A percentile compares a stretch with the other conserved stretches of the same genome.
Evolutionary conservation across 257 asterid species (phyloP).

Genomic region (Plantago ovata): DNA sequence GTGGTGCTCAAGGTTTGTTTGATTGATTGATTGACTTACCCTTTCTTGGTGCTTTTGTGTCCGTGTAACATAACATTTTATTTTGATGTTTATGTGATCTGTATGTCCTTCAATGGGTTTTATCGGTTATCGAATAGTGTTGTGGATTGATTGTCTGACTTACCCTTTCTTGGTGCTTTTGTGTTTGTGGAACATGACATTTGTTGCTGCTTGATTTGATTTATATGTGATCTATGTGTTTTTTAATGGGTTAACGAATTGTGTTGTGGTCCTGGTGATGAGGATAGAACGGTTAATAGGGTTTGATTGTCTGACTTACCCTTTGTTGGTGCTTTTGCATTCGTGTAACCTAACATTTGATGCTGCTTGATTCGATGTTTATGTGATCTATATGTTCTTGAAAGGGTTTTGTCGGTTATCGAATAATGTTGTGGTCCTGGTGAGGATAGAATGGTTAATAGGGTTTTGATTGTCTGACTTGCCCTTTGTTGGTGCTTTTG

Average conservation of each 20-base stretch:
- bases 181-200: too few species aligned
- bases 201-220: conserved; percentile 1
- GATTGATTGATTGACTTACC: background rate
- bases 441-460: background rate
- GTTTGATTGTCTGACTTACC: background rate
- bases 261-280: background rate
- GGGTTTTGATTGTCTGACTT: background rate
- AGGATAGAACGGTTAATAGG: background rate
- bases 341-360: too few species aligned
- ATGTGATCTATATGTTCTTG: too few species aligned
- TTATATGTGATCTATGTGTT: conserved; percentile 9
- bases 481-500: too few species aligned
- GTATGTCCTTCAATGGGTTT: background rate
- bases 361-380: too few species aligned
- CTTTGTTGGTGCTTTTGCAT: too few species aligned
- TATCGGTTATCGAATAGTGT: background rate
- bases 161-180: too few species aligned
- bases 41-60: too few species aligned
- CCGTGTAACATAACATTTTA: too few species aligned
- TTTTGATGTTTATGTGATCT: too few species aligned
- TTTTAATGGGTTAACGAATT: background rate
- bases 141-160: too few species aligned
- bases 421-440: background rate
- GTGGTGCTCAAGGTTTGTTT: conserved; percentile 50
- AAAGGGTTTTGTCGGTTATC: background rate